These are phyloP conservation scores for Infundibulicybe gibba DNA, from an alignment of 768 basidiomycete genomes.

Conservation along the genomic window DNA sequence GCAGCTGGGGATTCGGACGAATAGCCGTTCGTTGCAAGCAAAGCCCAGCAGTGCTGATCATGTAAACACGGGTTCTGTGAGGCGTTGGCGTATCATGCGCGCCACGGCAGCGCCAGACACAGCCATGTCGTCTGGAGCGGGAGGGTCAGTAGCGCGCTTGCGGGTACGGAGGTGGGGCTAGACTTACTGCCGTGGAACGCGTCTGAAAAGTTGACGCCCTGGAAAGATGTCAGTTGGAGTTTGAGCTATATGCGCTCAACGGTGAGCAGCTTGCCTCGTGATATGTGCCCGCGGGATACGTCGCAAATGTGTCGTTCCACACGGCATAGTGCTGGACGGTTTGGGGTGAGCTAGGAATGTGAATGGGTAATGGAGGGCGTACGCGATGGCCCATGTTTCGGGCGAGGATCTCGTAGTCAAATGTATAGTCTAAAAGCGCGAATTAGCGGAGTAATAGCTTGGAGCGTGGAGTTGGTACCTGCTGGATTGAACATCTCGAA, in stretches of 20 bases:
- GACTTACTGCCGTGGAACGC: constrained; percentile 11
- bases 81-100: constrained; percentile 7
- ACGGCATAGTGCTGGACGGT: constrained; percentile 49
- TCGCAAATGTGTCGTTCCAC: constrained; percentile 59
- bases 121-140: constrained; percentile 5
- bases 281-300: constrained; percentile 24
- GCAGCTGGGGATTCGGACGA: no score
- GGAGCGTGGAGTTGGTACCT: constrained; percentile 25
- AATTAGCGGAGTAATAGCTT: no score
- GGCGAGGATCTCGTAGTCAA: constrained; percentile 39
- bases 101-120: constrained; percentile 9
- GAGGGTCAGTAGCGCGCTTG: no score
- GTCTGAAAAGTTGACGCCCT: background rate
- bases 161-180: no score
- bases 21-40: no score
- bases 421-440: constrained; percentile 23
- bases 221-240: background rate
- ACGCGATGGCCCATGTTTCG: constrained; percentile 38
- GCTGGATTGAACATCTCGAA: constrained; percentile 66
- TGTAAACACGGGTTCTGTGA: constrained; percentile 1
- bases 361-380: background rate
- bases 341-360: background rate
- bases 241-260: no score
- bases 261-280: constrained; percentile 16
- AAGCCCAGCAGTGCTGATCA: no score